Percentiles rank a stretch among this genome's conserved stretches.
phyloP scores from a whole-genome alignment of 2,329 filamentous ascomycete species.

The Domatiomyces globalis region DNA sequence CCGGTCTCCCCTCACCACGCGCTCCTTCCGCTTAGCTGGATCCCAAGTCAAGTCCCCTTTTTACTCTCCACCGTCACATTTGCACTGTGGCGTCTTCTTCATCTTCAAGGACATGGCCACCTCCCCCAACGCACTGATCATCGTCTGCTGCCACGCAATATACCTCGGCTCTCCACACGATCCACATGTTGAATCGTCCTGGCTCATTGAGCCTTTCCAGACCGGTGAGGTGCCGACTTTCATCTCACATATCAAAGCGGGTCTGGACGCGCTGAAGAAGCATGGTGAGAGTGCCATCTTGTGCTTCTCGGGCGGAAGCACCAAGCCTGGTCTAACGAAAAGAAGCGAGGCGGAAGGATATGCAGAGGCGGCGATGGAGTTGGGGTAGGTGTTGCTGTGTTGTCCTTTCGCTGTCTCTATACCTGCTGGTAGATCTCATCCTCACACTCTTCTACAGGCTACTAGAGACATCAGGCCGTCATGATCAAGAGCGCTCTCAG shows the following conservation, averaged over 20 bases:
- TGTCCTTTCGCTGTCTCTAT: too few relatives aligned
- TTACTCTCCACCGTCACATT: neutral
- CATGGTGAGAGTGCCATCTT: constrained; percentile 39
- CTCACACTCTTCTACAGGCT: neutral
- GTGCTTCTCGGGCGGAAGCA: constrained; percentile 55
- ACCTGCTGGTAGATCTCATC: too few relatives aligned
- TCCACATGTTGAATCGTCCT: constrained; percentile 19
- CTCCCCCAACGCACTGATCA: constrained; percentile 42
- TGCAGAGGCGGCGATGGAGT: neutral
- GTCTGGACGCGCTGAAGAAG: constrained; percentile 30
- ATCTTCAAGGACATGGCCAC: neutral
- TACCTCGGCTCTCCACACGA: constrained; percentile 39
- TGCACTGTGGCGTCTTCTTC: neutral
- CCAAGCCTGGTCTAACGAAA: constrained; percentile 6
- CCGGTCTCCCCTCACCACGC: too few relatives aligned
- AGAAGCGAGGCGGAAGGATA: constrained; percentile 9
- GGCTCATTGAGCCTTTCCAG: constrained; percentile 65
- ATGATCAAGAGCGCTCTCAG: too few relatives aligned
- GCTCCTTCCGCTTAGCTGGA: neutral
- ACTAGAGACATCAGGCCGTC: neutral
- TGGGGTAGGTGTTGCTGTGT: neutral
- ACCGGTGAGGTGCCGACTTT: constrained; percentile 65
- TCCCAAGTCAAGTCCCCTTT: neutral
- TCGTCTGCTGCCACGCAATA: constrained; percentile 76
- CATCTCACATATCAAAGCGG: constrained; percentile 56